Conservation (phyloP, 129 eudicot genomes). For the Lonicera japonica region DNA sequence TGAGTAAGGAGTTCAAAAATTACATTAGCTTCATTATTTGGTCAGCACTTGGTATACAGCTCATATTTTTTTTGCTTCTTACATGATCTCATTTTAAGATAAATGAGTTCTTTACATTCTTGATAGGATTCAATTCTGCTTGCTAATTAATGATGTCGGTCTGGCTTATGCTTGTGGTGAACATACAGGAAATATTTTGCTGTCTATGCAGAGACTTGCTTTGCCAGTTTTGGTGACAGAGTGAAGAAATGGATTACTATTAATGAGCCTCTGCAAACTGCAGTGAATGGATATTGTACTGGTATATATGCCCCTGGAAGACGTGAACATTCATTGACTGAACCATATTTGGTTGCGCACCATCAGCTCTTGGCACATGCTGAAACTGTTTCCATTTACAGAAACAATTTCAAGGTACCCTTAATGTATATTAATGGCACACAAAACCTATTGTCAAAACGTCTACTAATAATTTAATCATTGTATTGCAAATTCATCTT, state of each 20-base stretch:
- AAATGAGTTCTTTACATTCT: not conserved
- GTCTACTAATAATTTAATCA: too few relatives aligned
- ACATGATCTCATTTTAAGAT: not conserved
- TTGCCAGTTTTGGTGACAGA: slow-evolving; percentile 65
- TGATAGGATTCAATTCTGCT: not conserved
- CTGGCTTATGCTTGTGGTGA: slow-evolving; percentile 15
- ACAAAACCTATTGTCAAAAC: too few relatives aligned
- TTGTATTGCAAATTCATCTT: too few relatives aligned
- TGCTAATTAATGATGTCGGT: not conserved
- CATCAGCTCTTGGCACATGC: slow-evolving; percentile 87
- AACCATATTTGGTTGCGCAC: slow-evolving; percentile 73
- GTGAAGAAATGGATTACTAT: slow-evolving; percentile 77
- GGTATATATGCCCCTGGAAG: slow-evolving; percentile 78
- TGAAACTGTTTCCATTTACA: slow-evolving; percentile 66
- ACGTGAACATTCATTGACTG: slow-evolving; percentile 37
- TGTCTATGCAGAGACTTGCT: slow-evolving; percentile 81
- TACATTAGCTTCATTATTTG: too few relatives aligned
- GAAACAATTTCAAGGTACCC: slow-evolving; percentile 51
- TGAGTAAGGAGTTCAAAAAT: too few relatives aligned
- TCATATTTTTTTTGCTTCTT: not conserved
- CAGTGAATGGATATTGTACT: slow-evolving; percentile 59
- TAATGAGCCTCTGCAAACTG: slow-evolving; percentile 82
- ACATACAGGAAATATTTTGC: slow-evolving; percentile 63
- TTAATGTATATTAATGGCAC: too few relatives aligned
- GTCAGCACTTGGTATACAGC: not conserved